Base-by-base conservation (phyloP, 345 rosid species). In the Raphanus sativus region DNA sequence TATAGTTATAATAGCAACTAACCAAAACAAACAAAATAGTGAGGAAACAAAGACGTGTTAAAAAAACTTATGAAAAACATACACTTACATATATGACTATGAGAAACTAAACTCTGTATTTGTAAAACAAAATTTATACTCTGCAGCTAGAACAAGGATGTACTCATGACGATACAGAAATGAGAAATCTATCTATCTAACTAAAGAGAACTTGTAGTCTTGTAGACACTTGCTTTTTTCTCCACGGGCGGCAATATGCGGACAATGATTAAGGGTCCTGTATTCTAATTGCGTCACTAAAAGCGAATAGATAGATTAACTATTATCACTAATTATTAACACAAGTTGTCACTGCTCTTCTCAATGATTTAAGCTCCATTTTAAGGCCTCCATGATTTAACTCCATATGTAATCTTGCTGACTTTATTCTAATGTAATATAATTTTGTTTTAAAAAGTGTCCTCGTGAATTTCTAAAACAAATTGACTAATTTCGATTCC, bases 351-450 rank as follows among this genome's bases (percentile, higher is more conserved):
- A 17, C 25, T 67, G 9, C 30, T 38, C 55, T 52, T 65, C 17
- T 15, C 66, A 60, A 73, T 62, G 25, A 62, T 74, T 65, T 48
- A 59, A 62, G 45, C 33, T 17, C 17, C 24, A 17, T 73, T 73
- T 29, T 8, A 12, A 15, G 59, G 45, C 67, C 42, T 70, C 69
- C 62, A 73, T 63, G 25, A 65, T 36, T 65, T 6, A 65, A 55
- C 71, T 74, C 36, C 29, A 74, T 26, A 28, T 56, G 65, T 42
- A 40, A 38, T 66, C 78, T 66, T 66, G n/a, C 40, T 56, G 11
- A 36, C 71, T 36, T 65, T 65, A 36, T 52, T 26, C 64, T 16
- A 25, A 36, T 13, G 42, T 26, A 11, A 45, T n/a, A 63, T 5
- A 30, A 5, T 60, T 10, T 28, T 34, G 40, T 6, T 33, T 62